These are phyloP conservation scores for Dioscorea alata DNA, from an alignment of 106 monocot genomes.

Conservation along the genomic window DNA sequence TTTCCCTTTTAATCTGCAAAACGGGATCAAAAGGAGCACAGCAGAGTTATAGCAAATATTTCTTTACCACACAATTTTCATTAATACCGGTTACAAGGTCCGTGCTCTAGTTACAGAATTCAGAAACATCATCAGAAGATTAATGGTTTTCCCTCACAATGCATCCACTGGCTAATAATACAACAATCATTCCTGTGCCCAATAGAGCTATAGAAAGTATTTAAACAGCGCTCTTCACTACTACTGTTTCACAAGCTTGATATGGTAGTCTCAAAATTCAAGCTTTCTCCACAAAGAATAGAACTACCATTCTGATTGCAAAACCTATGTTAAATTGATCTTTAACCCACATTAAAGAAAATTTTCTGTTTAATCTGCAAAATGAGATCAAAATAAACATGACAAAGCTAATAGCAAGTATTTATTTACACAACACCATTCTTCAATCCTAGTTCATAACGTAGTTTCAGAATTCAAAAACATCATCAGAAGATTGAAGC, in stretches of 20 bases:
- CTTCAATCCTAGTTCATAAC: too few relatives aligned
- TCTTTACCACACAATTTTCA: background rate
- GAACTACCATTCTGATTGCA: too few relatives aligned
- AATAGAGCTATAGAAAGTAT: background rate
- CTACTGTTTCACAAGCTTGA: too few relatives aligned
- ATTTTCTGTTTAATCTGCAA: slow-evolving; percentile 78
- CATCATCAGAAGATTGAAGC: background rate
- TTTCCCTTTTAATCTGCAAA: slow-evolving; percentile 78
- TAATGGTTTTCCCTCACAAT: background rate
- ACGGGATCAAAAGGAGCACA: background rate
- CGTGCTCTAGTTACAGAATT: background rate
- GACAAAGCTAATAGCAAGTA: too few relatives aligned
- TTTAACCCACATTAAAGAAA: background rate
- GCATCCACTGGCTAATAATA: background rate
- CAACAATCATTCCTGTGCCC: background rate
- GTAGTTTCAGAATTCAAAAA: too few relatives aligned
- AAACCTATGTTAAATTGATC: too few relatives aligned
- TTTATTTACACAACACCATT: too few relatives aligned
- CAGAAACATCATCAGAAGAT: background rate
- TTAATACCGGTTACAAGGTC: background rate
- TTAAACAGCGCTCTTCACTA: too few relatives aligned
- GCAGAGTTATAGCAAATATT: background rate
- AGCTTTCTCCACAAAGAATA: too few relatives aligned
- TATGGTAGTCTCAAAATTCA: too few relatives aligned
- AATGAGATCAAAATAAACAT: background rate